Conservation (phyloP, 2,329 filamentous ascomycete genomes). For the Metarhizium brunneum region DNA sequence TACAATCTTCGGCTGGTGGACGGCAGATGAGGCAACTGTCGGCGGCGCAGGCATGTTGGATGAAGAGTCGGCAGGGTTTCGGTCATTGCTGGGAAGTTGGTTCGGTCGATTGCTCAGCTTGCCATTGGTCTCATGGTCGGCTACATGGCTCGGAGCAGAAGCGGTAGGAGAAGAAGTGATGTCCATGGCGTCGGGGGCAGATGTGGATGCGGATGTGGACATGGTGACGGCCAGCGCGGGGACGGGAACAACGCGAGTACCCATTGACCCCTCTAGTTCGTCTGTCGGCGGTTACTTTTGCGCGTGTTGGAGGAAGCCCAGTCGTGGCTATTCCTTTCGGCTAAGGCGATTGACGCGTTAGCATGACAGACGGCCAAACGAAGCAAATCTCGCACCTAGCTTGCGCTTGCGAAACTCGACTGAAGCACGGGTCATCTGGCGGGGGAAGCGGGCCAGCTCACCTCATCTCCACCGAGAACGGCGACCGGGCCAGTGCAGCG, state of each 20-base stretch:
- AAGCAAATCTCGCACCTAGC: constrained; percentile 1
- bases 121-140: constrained; percentile 31
- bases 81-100: constrained; percentile 30
- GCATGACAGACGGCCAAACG: background rate
- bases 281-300: background rate
- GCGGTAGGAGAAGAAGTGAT: constrained; percentile 44
- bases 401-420: background rate
- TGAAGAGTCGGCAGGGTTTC: constrained; percentile 18
- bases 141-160: constrained; percentile 33
- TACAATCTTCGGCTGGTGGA: constrained; percentile 92
- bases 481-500: background rate
- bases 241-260: constrained; percentile 47
- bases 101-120: constrained; percentile 25
- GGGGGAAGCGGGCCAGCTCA: constrained; percentile 4
- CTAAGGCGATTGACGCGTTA: background rate
- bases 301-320: background rate
- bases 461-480: constrained; percentile 6
- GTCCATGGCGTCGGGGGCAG: constrained; percentile 54
- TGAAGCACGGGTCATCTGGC: constrained; percentile 1
- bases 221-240: constrained; percentile 48
- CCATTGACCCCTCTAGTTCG: constrained; percentile 11
- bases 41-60: constrained; percentile 40
- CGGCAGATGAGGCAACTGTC: constrained; percentile 52
- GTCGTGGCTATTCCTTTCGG: background rate
- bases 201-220: constrained; percentile 47